Evolutionary conservation across 768 basidiomycete species (phyloP).

Genomic region (Termitomyces sp.): DNA sequence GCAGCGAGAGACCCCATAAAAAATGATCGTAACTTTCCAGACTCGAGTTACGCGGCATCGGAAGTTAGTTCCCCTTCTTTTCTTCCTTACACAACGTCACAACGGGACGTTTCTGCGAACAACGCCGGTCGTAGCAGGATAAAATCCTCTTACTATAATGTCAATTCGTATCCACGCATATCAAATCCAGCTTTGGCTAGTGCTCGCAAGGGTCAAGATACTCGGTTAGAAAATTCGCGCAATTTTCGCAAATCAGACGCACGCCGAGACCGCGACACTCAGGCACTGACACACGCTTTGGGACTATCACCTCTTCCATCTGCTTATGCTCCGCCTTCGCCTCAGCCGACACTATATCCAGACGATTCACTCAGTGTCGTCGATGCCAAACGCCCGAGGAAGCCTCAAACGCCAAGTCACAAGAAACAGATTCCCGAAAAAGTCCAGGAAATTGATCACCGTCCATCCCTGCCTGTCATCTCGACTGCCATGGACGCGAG

Average conservation of each 20-base stretch:
- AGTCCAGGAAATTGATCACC: slow-evolving; percentile 14
- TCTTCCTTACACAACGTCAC: slow-evolving; percentile 19
- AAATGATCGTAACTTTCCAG: slow-evolving; percentile 26
- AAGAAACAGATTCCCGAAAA: slow-evolving; percentile 14
- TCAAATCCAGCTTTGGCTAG: slow-evolving; percentile 36
- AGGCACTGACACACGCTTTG: slow-evolving; percentile 30
- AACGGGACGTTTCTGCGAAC: slow-evolving; percentile 18
- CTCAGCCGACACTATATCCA: slow-evolving; percentile 61
- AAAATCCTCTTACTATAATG: slow-evolving; percentile 62
- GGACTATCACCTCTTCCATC: slow-evolving; percentile 32
- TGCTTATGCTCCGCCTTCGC: slow-evolving; percentile 34
- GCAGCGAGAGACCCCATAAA: slow-evolving; percentile 12
- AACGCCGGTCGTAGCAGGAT: slow-evolving; percentile 56
- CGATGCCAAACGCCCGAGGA: slow-evolving; percentile 23
- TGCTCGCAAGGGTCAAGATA: neutral
- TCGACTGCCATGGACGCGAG: slow-evolving; percentile 32
- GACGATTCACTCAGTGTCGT: slow-evolving; percentile 68
- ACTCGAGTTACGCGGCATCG: slow-evolving; percentile 49
- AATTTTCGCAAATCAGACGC: slow-evolving; percentile 35
- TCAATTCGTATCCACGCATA: slow-evolving; percentile 46
- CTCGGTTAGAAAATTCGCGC: slow-evolving; percentile 11
- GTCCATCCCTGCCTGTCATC: slow-evolving; percentile 15
- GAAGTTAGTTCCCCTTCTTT: slow-evolving; percentile 41
- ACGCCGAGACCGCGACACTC: slow-evolving; percentile 35
- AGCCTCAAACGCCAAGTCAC: slow-evolving; percentile 9